Conservation (phyloP, 2,329 filamentous ascomycete genomes). For the Colletotrichum sidae region DNA sequence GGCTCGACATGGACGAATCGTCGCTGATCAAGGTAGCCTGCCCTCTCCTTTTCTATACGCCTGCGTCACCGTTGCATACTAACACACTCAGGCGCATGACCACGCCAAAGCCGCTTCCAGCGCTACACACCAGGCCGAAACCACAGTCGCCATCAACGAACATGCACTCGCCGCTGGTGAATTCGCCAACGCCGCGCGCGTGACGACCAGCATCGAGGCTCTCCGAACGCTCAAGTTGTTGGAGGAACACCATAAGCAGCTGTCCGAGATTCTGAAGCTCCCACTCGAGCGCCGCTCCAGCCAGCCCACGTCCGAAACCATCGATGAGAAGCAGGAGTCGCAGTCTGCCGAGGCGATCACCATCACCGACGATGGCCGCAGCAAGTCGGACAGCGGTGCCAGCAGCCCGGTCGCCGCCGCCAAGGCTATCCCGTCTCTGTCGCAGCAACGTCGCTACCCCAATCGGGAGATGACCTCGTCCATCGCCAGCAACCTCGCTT, state of each 20-base stretch:
- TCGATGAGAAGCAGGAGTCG: slow-evolving; percentile 51
- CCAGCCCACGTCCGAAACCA: slow-evolving; percentile 42
- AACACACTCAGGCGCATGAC: slow-evolving; percentile 76
- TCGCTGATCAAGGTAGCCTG: slow-evolving; percentile 71
- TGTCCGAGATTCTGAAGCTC: slow-evolving; percentile 84
- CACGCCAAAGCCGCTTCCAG: slow-evolving; percentile 87
- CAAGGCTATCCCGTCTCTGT: slow-evolving; percentile 43
- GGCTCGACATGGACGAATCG: slow-evolving; percentile 73
- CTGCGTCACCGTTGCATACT: no score
- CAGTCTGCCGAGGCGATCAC: slow-evolving; percentile 23
- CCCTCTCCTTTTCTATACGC: slow-evolving; percentile 9
- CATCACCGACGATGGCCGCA: slow-evolving; percentile 34
- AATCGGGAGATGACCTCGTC: slow-evolving; percentile 81
- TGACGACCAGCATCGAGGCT: slow-evolving; percentile 77
- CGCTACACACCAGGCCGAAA: slow-evolving; percentile 79
- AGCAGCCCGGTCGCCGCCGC: slow-evolving; percentile 41
- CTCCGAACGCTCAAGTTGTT: slow-evolving; percentile 86
- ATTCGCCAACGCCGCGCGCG: slow-evolving; percentile 84
- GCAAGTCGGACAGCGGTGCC: slow-evolving; percentile 39
- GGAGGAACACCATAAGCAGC: slow-evolving; percentile 86
- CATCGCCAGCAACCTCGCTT: slow-evolving; percentile 89
- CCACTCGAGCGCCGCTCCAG: slow-evolving; percentile 66
- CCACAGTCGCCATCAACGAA: slow-evolving; percentile 85
- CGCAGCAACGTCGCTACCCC: slow-evolving; percentile 63
- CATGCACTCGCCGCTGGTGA: slow-evolving; percentile 90